Evolutionary conservation across 1,139 yeast species (phyloP).

Genomic region (Hemisphaericaspora lyxosophila): DNA sequence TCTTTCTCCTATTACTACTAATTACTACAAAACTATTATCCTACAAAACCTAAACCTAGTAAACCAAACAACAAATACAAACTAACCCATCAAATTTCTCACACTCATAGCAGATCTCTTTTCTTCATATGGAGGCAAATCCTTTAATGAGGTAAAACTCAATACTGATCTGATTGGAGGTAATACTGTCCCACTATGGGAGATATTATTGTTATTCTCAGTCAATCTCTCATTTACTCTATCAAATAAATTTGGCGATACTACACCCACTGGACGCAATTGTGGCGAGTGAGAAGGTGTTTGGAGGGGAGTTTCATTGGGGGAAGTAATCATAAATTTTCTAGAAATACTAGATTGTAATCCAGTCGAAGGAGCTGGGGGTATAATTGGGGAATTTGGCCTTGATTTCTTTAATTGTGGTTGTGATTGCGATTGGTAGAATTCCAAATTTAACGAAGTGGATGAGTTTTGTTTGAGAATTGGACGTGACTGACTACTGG

Average conservation of each 20-base stretch:
- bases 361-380: constrained; percentile 9
- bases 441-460: constrained; percentile 31
- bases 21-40: constrained; percentile 1
- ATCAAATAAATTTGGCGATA: constrained; percentile 18
- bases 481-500: constrained; percentile 7
- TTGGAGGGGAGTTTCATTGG: constrained; percentile 21
- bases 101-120: constrained; percentile 15
- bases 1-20: too few species aligned
- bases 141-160: constrained; percentile 25
- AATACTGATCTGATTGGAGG: constrained; percentile 48
- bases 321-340: constrained; percentile 18
- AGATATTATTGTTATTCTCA: constrained; percentile 35
- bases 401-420: constrained; percentile 34
- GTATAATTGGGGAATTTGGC: constrained; percentile 39
- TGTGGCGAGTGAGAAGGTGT: constrained; percentile 49
- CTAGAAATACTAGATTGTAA: not conserved
- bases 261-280: constrained; percentile 22
- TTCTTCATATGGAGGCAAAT: constrained; percentile 10
- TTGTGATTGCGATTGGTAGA: constrained; percentile 16
- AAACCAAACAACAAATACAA: not conserved
- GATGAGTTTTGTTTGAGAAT: constrained; percentile 15
- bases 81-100: constrained; percentile 15
- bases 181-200: constrained; percentile 41
- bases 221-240: constrained; percentile 25
- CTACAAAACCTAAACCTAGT: not conserved